Conservation (phyloP, 495 filamentous ascomycete species). For the Halenospora varia region DNA sequence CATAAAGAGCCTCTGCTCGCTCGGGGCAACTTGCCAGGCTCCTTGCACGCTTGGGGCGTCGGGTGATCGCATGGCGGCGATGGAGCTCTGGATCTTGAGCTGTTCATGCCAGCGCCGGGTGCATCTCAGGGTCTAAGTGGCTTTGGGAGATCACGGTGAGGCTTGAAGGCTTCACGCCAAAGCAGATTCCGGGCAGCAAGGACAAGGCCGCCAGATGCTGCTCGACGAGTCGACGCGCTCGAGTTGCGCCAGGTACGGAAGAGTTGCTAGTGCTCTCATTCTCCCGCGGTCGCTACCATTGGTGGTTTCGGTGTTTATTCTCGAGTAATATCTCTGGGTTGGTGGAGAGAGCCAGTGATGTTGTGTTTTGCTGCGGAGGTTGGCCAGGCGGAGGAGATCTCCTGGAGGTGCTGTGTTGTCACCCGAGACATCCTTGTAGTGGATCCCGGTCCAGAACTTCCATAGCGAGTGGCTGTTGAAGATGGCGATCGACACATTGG, state of each 20-base stretch:
- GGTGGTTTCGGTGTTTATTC: too few species aligned
- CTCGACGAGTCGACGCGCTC: too few species aligned
- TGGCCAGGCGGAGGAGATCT: neutral
- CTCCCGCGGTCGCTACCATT: neutral
- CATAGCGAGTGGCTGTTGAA: neutral
- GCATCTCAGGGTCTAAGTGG: conserved; percentile 5
- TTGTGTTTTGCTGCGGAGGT: neutral
- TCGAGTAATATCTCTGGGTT: neutral
- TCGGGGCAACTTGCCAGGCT: neutral
- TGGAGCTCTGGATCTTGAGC: neutral
- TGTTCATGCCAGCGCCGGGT: neutral
- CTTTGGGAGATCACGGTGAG: neutral
- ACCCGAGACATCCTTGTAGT: neutral
- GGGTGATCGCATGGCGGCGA: conserved; percentile 2
- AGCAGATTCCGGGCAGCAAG: neutral
- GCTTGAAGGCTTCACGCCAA: neutral
- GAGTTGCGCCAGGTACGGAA: neutral
- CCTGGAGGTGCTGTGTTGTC: neutral
- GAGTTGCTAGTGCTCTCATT: neutral
- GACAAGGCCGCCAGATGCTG: neutral
- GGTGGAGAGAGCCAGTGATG: neutral
- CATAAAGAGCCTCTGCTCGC: neutral
- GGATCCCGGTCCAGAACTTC: neutral
- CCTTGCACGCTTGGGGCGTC: neutral
- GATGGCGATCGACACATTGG: neutral